Percentiles rank a stretch among this genome's conserved stretches.
phyloP scores from a whole-genome alignment of 1,284 basidiomycete genomes.

The Trichosporon ovoides region DNA sequence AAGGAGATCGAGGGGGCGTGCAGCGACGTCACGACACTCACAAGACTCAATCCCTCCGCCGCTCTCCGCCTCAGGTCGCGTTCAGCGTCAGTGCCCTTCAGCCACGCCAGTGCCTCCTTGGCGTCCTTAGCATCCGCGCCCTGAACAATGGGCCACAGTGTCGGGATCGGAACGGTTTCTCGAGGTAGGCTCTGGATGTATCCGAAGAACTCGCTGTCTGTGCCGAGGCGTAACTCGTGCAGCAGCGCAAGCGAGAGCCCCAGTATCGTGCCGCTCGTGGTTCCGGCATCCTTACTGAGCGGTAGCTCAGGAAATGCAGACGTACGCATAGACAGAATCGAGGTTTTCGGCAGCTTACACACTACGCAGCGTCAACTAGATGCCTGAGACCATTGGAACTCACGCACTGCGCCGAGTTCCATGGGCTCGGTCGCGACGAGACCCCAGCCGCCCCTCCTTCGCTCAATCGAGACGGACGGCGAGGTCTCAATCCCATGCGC shows the following conservation, averaged over 20 bases:
- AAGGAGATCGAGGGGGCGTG: constrained; percentile 25
- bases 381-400: background rate
- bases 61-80: constrained; percentile 33
- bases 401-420: constrained; percentile 21
- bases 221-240: constrained; percentile 44
- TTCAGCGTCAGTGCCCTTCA: constrained; percentile 43
- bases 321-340: constrained; percentile 42
- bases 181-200: constrained; percentile 49
- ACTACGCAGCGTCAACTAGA: constrained; percentile 26
- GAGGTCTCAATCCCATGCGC: constrained; percentile 14
- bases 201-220: constrained; percentile 37
- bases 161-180: constrained; percentile 30
- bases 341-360: constrained; percentile 42
- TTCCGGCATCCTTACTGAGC: background rate
- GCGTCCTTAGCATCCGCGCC: constrained; percentile 26
- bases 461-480: constrained; percentile 16
- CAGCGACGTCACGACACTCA: constrained; percentile 30
- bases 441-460: constrained; percentile 24
- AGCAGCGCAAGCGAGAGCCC: constrained; percentile 45
- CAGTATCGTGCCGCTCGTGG: constrained; percentile 29
- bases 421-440: constrained; percentile 18
- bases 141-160: constrained; percentile 42
- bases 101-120: constrained; percentile 28
- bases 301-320: constrained; percentile 20
- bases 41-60: constrained; percentile 33